Base-by-base conservation (phyloP, 257 asterid genomes). In the Cruciata laevipes region DNA sequence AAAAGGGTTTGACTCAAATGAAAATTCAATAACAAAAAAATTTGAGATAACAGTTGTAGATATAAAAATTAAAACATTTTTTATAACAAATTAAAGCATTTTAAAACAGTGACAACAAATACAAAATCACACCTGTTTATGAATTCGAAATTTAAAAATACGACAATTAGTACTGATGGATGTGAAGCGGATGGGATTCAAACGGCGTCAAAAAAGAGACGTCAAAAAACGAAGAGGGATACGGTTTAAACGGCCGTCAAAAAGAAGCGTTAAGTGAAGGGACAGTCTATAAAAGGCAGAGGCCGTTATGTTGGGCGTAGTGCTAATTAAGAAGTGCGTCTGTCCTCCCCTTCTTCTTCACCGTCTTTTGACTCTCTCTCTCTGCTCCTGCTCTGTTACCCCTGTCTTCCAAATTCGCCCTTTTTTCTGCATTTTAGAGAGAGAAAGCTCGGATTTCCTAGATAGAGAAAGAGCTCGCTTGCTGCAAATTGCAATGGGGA, bases 221-320 rank as follows among this genome's bases (percentile, higher is more conserved):
- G 66, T 33, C 40, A 7, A 33, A 21, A 7, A 53, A 2, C 16
- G 40, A n/a, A 32, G 0, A 5, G 23, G 5, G 11, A 3, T 17
- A n/a, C 2, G 16, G 63, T 12, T 6, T 40, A 73, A 81, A 84
- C 89, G 87, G 79, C 63, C 86, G 95, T 90, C 66, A 83, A 69
- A 27, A 16, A 35, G 64, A 71, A 69, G 75, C 94, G 88, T 74
- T 61, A 73, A 75, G 70, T 38, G 72, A 61, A 49, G 69, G 72
- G 71, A 44, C 70, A 63, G 74, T 75, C 89, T 87, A 83, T 89
- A 89, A 61, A 89, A 85, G 66, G 64, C 73, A 60, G 75, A 83
- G 86, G 80, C 93, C 93, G 89, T 87, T 87, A 85, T 85, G 75
- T 81, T 72, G 85, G 84, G 75, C 73, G 67, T 64, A 68, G 84